These are phyloP conservation scores for Diaporthe sp. DNA, from an alignment of 2,329 filamentous ascomycete species.

Conservation along the genomic window DNA sequence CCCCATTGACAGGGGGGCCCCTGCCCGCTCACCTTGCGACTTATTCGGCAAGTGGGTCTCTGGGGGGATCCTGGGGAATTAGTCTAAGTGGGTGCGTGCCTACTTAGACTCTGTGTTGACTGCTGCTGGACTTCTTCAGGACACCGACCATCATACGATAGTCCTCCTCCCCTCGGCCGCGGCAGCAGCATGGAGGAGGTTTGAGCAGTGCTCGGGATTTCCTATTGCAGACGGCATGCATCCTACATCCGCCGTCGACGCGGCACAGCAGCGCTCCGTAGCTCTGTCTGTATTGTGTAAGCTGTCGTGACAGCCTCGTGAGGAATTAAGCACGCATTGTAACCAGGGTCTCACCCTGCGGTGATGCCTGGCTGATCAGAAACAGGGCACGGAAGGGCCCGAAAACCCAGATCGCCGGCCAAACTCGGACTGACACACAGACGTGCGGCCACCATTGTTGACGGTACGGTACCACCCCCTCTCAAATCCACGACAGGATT, in stretches of 20 bases:
- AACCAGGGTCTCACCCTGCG: slow-evolving; percentile 18
- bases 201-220: neutral
- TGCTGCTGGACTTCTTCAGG: neutral
- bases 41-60: slow-evolving; percentile 21
- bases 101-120: neutral
- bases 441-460: neutral
- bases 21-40: neutral
- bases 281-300: neutral
- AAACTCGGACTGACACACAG: slow-evolving; percentile 20
- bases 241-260: too few relatives aligned
- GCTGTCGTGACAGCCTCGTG: slow-evolving; percentile 2
- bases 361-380: slow-evolving; percentile 12
- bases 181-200: neutral
- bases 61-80: neutral
- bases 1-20: slow-evolving; percentile 13
- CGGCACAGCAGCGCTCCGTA: too few relatives aligned
- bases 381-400: slow-evolving; percentile 23
- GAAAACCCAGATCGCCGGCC: slow-evolving; percentile 20
- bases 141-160: neutral
- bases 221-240: neutral
- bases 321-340: neutral
- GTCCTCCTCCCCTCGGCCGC: neutral
- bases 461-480: neutral
- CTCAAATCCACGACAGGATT: neutral
- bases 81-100: neutral